Base-by-base conservation (phyloP, 2,329 filamentous ascomycete species). In the Aureobasidium sp. region DNA sequence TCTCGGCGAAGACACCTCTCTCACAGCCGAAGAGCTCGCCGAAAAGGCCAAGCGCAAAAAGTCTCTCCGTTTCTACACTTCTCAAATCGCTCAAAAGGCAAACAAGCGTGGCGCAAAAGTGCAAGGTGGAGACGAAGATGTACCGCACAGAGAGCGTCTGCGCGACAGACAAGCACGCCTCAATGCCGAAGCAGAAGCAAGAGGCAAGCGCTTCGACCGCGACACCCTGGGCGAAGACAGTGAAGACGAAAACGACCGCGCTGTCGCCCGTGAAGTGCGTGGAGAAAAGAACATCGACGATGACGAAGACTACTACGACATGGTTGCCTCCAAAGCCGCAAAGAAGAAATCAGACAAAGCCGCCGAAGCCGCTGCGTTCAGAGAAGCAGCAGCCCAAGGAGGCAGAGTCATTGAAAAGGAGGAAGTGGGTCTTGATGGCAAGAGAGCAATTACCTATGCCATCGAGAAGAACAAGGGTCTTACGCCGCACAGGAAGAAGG, bases 381-480 rank as follows among this genome's bases (percentile, higher is more conserved):
- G 78, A 0, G 73, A 79, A 56, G 84, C 84, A 0, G 79, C 80
- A n/a, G 74, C 78, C 53, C 75, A 82, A 67, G 83, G 83, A 26
- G 84, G 79, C 20, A 82, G 81, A 63, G 87, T 88, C 1, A 80
- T 88, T 1, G 82, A 87, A 68, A 81, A 85, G 64, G 87, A 89
- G 71, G 81, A 83, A 69, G 74, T 96, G 47, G 91, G 89, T 46
- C 80, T 85, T 63, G 92, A 96, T 69, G 93, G 92, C 64, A 96
- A 97, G 79, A 82, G 95, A 64, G 90, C 91, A 75, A 96, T 99
- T 73, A 90, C 86, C 20, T 97, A 97, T 77, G 84, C 87, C 68
- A 99, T 99, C 71, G 85, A 92, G 78, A 97, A 97, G 85, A 99
- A 99, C 78, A 97, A 97, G 83, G 94, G 94, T 36, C 79, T 99